Evolutionary conservation across 805 yeast species (phyloP).

Genomic region (Pichia thaimueangensis): DNA sequence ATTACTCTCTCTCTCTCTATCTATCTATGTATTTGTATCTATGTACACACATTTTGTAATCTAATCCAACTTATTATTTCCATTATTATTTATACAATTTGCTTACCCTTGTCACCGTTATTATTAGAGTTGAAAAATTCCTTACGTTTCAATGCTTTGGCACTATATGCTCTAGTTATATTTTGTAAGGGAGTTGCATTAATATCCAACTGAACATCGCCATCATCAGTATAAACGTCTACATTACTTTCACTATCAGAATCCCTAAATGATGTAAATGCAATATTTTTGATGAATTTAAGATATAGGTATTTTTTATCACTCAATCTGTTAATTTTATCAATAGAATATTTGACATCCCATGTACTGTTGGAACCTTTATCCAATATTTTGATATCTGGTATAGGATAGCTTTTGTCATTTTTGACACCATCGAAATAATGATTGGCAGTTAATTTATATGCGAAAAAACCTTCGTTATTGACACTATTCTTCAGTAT

Average conservation of each 20-base stretch:
- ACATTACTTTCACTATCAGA: constrained; percentile 7
- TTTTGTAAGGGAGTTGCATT: constrained; percentile 21
- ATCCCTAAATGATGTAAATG: constrained; percentile 8
- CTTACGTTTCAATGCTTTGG: constrained; percentile 22
- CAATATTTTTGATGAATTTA: constrained; percentile 12
- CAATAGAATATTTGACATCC: constrained; percentile 25
- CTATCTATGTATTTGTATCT: too few relatives aligned
- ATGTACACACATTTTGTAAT: too few relatives aligned
- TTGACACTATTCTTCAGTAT: constrained; percentile 15
- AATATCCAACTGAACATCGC: constrained; percentile 16
- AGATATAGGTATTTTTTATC: constrained; percentile 13
- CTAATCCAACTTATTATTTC: too few relatives aligned
- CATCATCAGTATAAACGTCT: constrained; percentile 12
- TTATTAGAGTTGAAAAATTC: constrained; percentile 2
- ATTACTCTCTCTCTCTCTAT: too few relatives aligned
- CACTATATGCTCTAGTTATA: constrained; percentile 31
- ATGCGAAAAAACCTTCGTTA: constrained; percentile 28
- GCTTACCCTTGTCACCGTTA: too few relatives aligned
- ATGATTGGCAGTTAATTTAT: constrained; percentile 32
- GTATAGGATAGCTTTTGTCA: constrained; percentile 24
- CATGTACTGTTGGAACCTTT: constrained; percentile 16
- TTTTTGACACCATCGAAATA: constrained; percentile 29
- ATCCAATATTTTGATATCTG: constrained; percentile 24
- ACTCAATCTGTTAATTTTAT: constrained; percentile 13
- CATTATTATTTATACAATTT: not conserved